Percentiles rank a stretch among this genome's conserved stretches.
Evolutionary conservation across 2,329 filamentous ascomycete species (phyloP).

Genomic region (Geoglossum cookeanum): DNA sequence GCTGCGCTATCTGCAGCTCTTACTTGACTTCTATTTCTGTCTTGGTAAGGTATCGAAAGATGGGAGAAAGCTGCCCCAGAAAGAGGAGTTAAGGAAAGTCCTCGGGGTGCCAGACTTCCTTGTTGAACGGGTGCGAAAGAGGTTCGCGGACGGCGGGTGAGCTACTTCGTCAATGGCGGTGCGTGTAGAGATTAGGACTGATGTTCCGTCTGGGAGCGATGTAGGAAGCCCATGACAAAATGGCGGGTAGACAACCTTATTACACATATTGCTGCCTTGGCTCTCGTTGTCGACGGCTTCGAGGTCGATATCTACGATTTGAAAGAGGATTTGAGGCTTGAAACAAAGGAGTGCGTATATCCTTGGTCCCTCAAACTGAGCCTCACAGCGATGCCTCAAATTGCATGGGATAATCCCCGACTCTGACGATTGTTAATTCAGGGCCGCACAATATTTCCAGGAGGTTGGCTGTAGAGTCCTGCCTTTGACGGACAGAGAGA

Average conservation of each 20-base stretch:
- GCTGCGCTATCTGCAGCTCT: constrained; percentile 27
- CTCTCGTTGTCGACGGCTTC: constrained; percentile 53
- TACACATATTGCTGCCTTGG: constrained; percentile 53
- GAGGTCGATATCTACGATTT: constrained; percentile 52
- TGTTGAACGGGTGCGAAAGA: constrained; percentile 46
- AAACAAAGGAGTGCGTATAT: constrained; percentile 38
- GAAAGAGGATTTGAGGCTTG: constrained; percentile 50
- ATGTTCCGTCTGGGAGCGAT: constrained; percentile 1
- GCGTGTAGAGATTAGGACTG: neutral
- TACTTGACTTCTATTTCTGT: constrained; percentile 28
- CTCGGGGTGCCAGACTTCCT: constrained; percentile 41
- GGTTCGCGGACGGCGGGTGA: constrained; percentile 41
- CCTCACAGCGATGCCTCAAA: neutral
- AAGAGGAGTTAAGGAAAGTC: constrained; percentile 40
- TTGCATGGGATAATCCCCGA: neutral
- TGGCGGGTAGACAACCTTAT: constrained; percentile 53
- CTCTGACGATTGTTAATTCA: constrained; percentile 11
- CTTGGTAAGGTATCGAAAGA: constrained; percentile 21
- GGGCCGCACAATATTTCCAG: constrained; percentile 47
- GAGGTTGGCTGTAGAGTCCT: constrained; percentile 54
- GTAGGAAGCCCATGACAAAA: constrained; percentile 36
- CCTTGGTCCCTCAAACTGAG: neutral
- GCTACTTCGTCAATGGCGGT: constrained; percentile 6
- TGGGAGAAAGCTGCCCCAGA: constrained; percentile 29
- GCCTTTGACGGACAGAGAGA: constrained; percentile 27